A percentile compares a stretch with the other conserved stretches of the same genome.
These are phyloP conservation scores for Albizia julibrissin DNA, from an alignment of 306 rosid species.

Conservation along the genomic window DNA sequence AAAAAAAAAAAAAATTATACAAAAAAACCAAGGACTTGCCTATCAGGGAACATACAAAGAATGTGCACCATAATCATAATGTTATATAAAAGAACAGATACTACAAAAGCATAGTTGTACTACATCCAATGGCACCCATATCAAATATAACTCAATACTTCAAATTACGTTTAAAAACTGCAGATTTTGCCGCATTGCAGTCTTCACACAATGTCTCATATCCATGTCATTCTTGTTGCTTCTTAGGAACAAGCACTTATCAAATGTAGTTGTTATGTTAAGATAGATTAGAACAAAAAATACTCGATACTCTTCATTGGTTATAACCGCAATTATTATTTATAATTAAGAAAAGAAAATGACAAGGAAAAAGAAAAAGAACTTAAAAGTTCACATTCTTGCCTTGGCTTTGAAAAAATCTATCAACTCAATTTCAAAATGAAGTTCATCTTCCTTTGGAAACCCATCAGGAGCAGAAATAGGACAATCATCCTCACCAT, in stretches of 20 bases:
- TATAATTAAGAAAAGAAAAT: slow-evolving; percentile 16
- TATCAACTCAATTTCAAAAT: slow-evolving; percentile 91
- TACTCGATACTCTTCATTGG: background rate
- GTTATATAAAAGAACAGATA: background rate
- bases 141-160: background rate
- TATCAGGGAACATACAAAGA: slow-evolving; percentile 17
- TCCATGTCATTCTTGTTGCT: background rate
- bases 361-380: background rate
- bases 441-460: slow-evolving; percentile 91
- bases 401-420: slow-evolving; percentile 91
- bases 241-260: slow-evolving; percentile 14
- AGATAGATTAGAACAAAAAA: background rate
- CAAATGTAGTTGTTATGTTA: slow-evolving; percentile 13
- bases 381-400: slow-evolving; percentile 45
- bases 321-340: background rate
- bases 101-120: background rate
- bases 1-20: background rate
- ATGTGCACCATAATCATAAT: slow-evolving; percentile 29
- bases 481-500: slow-evolving; percentile 91
- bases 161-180: background rate
- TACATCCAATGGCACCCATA: background rate
- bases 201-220: background rate
- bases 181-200: background rate
- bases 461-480: slow-evolving; percentile 64
- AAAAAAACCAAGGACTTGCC: slow-evolving; percentile 12